Evolutionary conservation across 1,139 yeast genomes (phyloP), one percentile per base, ranked within the genome.

Genomic region (Blastobotrys serpentis): DNA sequence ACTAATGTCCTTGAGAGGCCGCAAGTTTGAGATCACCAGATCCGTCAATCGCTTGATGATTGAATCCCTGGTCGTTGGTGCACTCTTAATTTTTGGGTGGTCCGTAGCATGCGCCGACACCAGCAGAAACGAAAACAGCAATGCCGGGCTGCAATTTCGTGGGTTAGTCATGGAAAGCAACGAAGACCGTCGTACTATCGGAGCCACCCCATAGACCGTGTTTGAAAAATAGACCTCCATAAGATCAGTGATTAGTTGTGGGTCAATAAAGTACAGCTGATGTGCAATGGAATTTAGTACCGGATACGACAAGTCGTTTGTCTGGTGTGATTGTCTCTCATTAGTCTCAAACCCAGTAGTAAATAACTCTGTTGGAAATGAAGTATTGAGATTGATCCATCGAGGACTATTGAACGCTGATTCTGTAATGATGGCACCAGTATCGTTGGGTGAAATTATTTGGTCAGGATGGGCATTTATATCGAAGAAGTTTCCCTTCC

Each of bases 31-130:
- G n/a, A 49, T 40, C 19, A 44, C 52, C 8, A 49, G 45, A 8
- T 46, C 47, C 3, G 42, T 42, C 19, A 49, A 44, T 19, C 25
- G 19, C 2, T 38, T 22, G 18, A 49, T 47, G 18, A 47, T 45
- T 2, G 26, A 23, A n/a, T 47, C 49, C 13, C 52, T 19, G 19
- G 50, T 49, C 2, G 52, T 42, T 13, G 52, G 52, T 8, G 50
- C 43, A 1, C 47, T 42, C 17, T 66, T 61, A 52, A 70, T 60
- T 48, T 62, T 63, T 36, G 68, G 65, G 48, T 70, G 68, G 37
- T 68, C 71, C n/a, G 65, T 62, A 11, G 68, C 71, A 39, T 66
- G 65, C 0, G 69, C 68, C 1, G 72, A 62, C 1, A 65, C 58
- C 18, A 68, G 53, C 18, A 70, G 48, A 3, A 70, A 51, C 1